Conservation (phyloP, 805 yeast genomes). For the Candida ficus region DNA sequence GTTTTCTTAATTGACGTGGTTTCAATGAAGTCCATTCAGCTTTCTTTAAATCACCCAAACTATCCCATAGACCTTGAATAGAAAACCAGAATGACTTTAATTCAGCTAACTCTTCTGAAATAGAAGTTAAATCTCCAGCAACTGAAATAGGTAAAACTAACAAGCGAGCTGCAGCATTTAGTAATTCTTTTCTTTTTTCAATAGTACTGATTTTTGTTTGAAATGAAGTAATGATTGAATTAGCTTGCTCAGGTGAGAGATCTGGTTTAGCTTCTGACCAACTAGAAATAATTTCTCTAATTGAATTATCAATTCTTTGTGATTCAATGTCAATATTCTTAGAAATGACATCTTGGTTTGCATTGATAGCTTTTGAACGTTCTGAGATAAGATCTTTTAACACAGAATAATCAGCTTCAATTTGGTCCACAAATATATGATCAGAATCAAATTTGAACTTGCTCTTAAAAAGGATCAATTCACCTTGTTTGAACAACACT, state of each 20-base stretch:
- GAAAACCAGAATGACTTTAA: slow-evolving; percentile 61
- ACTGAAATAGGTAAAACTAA: slow-evolving; percentile 30
- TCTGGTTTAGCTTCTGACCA: slow-evolving; percentile 51
- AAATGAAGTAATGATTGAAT: slow-evolving; percentile 27
- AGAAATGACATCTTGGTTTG: slow-evolving; percentile 36
- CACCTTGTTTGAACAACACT: slow-evolving; percentile 23
- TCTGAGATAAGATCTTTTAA: slow-evolving; percentile 33
- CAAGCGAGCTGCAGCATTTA: slow-evolving; percentile 28
- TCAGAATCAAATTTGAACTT: slow-evolving; percentile 43
- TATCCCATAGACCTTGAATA: slow-evolving; percentile 45
- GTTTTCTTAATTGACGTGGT: slow-evolving; percentile 38
- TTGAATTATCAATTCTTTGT: slow-evolving; percentile 28
- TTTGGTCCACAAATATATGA: slow-evolving; percentile 62
- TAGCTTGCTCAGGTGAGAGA: slow-evolving; percentile 38
- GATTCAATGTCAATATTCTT: slow-evolving; percentile 39
- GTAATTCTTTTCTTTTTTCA: slow-evolving; percentile 10
- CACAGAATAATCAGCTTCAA: slow-evolving; percentile 43
- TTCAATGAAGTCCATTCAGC: slow-evolving; percentile 46
- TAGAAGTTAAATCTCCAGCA: slow-evolving; percentile 25
- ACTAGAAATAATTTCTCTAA: slow-evolving; percentile 25
- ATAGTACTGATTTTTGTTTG: slow-evolving; percentile 26
- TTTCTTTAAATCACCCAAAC: slow-evolving; percentile 37
- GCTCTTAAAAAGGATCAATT: slow-evolving; percentile 35
- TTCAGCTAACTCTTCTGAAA: slow-evolving; percentile 48
- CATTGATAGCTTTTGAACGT: slow-evolving; percentile 34